phyloP scores from a whole-genome alignment of 768 basidiomycete species.

The Boletus coccyginus region DNA sequence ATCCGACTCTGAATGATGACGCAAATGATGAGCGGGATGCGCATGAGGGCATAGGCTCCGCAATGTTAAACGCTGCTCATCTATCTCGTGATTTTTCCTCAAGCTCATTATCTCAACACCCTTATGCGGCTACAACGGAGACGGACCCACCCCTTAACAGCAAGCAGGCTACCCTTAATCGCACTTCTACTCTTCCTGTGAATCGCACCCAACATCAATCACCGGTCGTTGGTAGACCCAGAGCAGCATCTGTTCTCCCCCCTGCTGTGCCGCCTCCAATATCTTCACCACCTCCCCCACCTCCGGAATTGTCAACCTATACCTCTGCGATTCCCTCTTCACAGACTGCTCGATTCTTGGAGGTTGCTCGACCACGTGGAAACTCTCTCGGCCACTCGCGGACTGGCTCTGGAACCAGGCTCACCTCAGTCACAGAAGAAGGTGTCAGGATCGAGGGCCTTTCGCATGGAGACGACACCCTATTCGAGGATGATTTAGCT shows the following conservation, averaged over 20 bases:
- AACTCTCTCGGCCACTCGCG: conserved; percentile 53
- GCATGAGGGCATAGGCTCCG: conserved; percentile 45
- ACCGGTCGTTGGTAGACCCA: conserved; percentile 38
- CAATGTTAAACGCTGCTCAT: conserved; percentile 37
- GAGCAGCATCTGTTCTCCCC: conserved; percentile 59
- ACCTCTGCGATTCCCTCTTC: conserved; percentile 30
- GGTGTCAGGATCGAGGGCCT: conserved; percentile 37
- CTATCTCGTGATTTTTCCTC: conserved; percentile 30
- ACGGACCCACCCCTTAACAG: conserved; percentile 30
- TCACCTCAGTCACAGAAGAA: conserved; percentile 66
- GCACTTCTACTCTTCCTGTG: conserved; percentile 36
- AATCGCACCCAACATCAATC: conserved; percentile 28
- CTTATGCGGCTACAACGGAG: conserved; percentile 49
- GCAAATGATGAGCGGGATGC: conserved; percentile 35
- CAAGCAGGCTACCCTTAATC: conserved; percentile 25
- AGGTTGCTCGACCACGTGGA: conserved; percentile 42
- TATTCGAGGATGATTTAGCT: conserved; percentile 32
- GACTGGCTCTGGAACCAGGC: conserved; percentile 53
- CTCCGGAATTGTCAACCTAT: conserved; percentile 35
- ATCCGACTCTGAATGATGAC: conserved; percentile 18
- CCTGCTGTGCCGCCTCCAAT: conserved; percentile 66
- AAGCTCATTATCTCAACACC: conserved; percentile 36
- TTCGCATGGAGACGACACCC: conserved; percentile 22
- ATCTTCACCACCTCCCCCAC: conserved; percentile 56
- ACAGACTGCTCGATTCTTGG: conserved; percentile 33